Conservation (phyloP, 78 protist species). For the Emiliania huxleyi region DNA sequence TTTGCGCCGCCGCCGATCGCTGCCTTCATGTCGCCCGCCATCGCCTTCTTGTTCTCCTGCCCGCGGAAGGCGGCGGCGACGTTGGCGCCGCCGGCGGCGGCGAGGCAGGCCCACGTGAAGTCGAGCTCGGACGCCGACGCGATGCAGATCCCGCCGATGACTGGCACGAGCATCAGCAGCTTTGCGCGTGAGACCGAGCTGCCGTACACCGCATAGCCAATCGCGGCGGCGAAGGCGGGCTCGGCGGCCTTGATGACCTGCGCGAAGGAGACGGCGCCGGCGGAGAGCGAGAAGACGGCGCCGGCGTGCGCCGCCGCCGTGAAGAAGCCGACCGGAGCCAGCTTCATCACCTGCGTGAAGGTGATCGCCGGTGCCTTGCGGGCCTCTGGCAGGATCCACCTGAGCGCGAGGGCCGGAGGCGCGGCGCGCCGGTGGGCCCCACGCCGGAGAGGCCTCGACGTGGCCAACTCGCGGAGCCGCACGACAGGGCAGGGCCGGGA, state of each 20-base stretch:
- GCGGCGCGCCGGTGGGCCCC: no score
- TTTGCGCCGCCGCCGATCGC: conserved; percentile 23
- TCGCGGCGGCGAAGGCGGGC: conserved; percentile 41
- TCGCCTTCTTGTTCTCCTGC: conserved; percentile 29
- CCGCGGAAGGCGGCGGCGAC: conserved; percentile 38
- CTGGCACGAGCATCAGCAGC: conserved; percentile 26
- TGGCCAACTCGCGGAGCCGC: no score
- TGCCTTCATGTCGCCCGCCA: conserved; percentile 13
- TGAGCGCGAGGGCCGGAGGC: no score
- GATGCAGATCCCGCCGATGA: conserved; percentile 41
- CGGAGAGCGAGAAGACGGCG: conserved; percentile 27
- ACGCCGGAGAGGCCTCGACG: no score
- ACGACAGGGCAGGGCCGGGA: no score
- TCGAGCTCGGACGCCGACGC: conserved; percentile 51
- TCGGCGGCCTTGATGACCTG: conserved; percentile 53
- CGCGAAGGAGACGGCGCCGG: conserved; percentile 45
- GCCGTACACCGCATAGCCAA: neutral
- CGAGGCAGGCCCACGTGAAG: neutral
- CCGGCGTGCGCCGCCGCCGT: conserved; percentile 36
- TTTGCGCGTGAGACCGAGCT: neutral
- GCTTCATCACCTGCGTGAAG: neutral
- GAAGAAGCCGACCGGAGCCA: conserved; percentile 18
- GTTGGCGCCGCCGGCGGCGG: conserved; percentile 25
- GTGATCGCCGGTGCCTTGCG: conserved; percentile 1
- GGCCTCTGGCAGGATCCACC: conserved; percentile 40